Base-by-base conservation (phyloP, 768 basidiomycete genomes). In the Mycena venus region DNA sequence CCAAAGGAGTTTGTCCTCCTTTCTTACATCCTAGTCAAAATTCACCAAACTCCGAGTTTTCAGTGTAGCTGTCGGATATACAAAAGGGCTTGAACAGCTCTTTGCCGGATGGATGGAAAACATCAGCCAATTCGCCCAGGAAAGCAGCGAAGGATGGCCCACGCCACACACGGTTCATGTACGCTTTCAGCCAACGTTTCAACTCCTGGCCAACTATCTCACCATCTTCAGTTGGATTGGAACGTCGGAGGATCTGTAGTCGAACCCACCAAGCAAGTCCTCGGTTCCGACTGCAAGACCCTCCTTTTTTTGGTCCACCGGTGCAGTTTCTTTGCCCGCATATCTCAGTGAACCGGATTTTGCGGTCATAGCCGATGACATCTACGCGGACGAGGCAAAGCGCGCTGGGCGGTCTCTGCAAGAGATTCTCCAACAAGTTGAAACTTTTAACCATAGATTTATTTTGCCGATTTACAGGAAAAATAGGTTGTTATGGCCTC, bases 261-360 rank as follows among this genome's bases (percentile, higher is more conserved):
- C 4, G 67, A 69, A 62, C 25, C 44, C 32, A 69, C 70, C 21
- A 76, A 69, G 42, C 8, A 32, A 42, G 31, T 65, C 29, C 32
- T 76, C 12, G 75, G 75, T 12, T 44, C 75, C 10, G 68, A 59
- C 3, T 76, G 75, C 67, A 76, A 73, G 27, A 68, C 19, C 7
- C 70, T 76, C 2, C 11, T 66, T 0, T 76, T n/a, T 55, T 55
- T 73, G 21, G 27, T 65, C 67, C 29, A 3, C 34, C 27, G 34
- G 29, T 0, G n/a, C 31, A 4, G 55, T 29, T 1, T 27, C 62
- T 5, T 44, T 76, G 42, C 42, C 42, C 19, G 40, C 55, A 3
- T 10, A 53, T 49, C n/a, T 72, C 32, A 60, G 17, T 31, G 67
- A 76, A 21, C 60, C 51, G 34, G 75, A 76, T 32, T 76, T 63